phyloP scores from a whole-genome alignment of 106 monocot genomes.

The Dioscorea alata region DNA sequence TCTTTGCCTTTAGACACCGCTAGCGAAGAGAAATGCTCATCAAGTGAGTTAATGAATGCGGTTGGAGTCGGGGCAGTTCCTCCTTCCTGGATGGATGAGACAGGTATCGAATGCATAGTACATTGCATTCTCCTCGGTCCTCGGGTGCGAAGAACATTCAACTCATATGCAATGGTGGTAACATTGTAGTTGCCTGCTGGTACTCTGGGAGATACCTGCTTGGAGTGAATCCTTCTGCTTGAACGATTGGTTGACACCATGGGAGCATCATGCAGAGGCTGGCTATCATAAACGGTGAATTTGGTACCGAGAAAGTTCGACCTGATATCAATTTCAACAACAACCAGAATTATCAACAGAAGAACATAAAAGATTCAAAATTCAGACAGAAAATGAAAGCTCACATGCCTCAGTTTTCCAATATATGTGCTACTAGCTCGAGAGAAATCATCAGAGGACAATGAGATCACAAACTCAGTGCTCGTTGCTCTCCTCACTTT shows the following conservation, averaged over 20 bases:
- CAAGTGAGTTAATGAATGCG: not conserved
- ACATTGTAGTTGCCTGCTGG: constrained; percentile 49
- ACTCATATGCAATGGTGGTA: constrained; percentile 57
- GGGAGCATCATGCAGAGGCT: constrained; percentile 45
- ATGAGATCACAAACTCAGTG: constrained; percentile 32
- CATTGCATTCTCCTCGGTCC: constrained; percentile 74
- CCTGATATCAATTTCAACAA: constrained; percentile 17
- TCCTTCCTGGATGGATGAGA: constrained; percentile 2
- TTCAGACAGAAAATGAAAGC: no score
- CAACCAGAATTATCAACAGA: no score
- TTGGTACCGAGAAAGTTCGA: constrained; percentile 68
- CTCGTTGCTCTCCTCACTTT: constrained; percentile 21
- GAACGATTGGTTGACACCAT: constrained; percentile 39
- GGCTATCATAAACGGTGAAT: constrained; percentile 62
- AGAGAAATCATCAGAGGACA: constrained; percentile 18
- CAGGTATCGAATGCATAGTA: constrained; percentile 25
- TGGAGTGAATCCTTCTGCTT: constrained; percentile 49
- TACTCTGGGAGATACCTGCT: constrained; percentile 61
- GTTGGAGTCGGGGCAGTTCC: constrained; percentile 2
- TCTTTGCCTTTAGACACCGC: not conserved
- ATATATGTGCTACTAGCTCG: constrained; percentile 23
- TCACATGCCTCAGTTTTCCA: constrained; percentile 30
- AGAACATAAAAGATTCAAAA: no score
- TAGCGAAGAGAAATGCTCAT: not conserved
- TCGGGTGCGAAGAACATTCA: constrained; percentile 64